Base-by-base conservation (phyloP, 345 rosid species). In the Syzygium aromaticum region DNA sequence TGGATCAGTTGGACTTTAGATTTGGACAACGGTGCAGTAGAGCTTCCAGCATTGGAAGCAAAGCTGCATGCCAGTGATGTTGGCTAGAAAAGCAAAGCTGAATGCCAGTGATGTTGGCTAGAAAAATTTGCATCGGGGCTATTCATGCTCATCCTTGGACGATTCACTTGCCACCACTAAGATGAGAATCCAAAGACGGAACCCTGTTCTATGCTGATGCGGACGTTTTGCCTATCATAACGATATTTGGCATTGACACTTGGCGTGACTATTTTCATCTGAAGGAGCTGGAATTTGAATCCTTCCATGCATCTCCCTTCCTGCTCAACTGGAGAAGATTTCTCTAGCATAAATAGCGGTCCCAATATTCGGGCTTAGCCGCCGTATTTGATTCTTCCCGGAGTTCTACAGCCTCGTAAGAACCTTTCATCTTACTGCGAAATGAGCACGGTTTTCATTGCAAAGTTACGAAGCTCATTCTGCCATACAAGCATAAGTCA, bases 21-120 rank as follows among this genome's bases (percentile, higher is more conserved):
- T 91, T 89, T 67, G 91, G 92, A 54, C 89, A 88, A 59, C 87
- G 89, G 88, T 89, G 91, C 54, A 85, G 92, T 88, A 87, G 88
- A 86, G 13, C 63, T 56, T 54, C 91, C 73, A 88, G 90, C 86
- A 87, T 52, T 73, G 92, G 92, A 59, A n/a, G 73, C 73, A 63
- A 63, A 63, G 30, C 73, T 63, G 38, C 13, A 13, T 27, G 23
- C 57, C 57, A 1, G 57, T 25, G 25, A 67, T 25, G 23, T 67
- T 33, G 19, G 80, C 46, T 33, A 33, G 25, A 5, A 73, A 2
- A 33, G 73, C 73, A 63, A 63, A 63, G 30, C 73, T 63, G 38
- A n/a, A 13, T 27, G 23, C 57, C 57, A 1, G 57, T 25, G 25
- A 67, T 25, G 23, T 67, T 33, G 19, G 80, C 46, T 33, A 33